Conservation (phyloP, 2,329 filamentous ascomycete species). For the Aspergillus pseudoviridinutans region DNA sequence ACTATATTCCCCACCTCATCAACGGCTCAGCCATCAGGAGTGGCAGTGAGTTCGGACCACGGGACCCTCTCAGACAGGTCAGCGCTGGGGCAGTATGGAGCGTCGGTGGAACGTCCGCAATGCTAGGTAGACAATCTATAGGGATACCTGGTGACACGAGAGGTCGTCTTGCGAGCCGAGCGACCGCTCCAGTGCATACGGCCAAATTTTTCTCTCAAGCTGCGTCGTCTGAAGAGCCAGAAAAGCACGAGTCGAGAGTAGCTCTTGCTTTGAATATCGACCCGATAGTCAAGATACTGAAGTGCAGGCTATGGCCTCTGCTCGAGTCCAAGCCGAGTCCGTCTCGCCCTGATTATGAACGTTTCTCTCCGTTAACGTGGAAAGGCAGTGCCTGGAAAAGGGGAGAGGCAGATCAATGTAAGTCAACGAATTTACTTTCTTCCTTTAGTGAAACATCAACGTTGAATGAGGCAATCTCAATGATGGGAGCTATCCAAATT, state of each 20-base stretch:
- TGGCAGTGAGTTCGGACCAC: conserved; percentile 1
- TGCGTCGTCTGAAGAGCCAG: conserved; percentile 56
- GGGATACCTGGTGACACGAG: conserved; percentile 60
- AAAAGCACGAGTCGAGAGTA: conserved; percentile 69
- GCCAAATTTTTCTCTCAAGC: conserved; percentile 52
- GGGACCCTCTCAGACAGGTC: conserved; percentile 43
- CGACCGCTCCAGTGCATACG: conserved; percentile 63
- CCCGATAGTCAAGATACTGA: conserved; percentile 62
- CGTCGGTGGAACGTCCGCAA: conserved; percentile 66
- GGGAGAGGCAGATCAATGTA: conserved; percentile 29
- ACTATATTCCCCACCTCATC: conserved; percentile 33
- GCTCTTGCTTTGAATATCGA: conserved; percentile 80
- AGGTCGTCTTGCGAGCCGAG: conserved; percentile 63
- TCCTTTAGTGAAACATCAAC: neutral
- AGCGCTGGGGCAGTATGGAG: conserved; percentile 72
- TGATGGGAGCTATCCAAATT: neutral
- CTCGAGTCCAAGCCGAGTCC: conserved; percentile 21
- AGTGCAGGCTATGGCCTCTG: conserved; percentile 28
- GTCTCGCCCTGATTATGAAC: conserved; percentile 25
- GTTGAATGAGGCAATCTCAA: neutral
- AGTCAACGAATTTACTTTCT: conserved; percentile 15
- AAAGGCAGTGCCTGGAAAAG: conserved; percentile 38
- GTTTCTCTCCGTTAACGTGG: conserved; percentile 34
- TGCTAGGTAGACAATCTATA: conserved; percentile 41
- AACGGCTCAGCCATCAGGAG: conserved; percentile 19